phyloP scores from a whole-genome alignment of 2,329 filamentous ascomycete species.

The Hymenoscyphus occultus region DNA sequence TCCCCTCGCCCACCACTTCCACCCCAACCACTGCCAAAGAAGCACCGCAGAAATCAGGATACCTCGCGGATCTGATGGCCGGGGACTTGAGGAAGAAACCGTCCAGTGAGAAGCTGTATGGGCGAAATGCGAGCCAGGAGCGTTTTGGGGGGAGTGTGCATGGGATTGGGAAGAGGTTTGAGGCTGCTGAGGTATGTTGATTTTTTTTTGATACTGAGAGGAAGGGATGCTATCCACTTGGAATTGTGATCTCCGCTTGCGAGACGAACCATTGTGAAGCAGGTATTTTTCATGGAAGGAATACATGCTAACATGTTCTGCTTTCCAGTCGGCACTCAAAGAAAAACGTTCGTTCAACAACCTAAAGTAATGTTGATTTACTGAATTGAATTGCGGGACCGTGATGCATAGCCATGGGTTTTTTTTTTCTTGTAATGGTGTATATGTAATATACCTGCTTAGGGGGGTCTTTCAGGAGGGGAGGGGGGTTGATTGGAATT shows the following conservation, averaged over 20 bases:
- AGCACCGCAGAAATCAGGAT: background rate
- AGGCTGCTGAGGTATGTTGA: background rate
- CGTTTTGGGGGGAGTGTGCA: constrained; percentile 21
- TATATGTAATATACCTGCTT: too few relatives aligned
- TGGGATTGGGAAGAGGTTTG: constrained; percentile 18
- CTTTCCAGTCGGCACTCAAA: background rate
- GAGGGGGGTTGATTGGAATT: too few relatives aligned
- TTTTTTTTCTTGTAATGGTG: too few relatives aligned
- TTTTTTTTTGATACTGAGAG: background rate
- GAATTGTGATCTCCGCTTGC: background rate
- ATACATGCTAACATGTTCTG: background rate
- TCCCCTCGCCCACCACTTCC: background rate
- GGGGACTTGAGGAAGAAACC: constrained; percentile 21
- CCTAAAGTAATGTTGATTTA: background rate
- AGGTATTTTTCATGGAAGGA: background rate
- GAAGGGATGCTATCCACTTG: background rate
- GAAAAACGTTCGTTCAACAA: background rate
- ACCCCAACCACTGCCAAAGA: background rate
- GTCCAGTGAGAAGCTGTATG: constrained; percentile 29
- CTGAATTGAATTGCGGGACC: background rate
- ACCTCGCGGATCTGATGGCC: constrained; percentile 10
- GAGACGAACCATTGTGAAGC: background rate
- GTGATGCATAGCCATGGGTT: background rate
- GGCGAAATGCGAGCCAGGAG: constrained; percentile 20
- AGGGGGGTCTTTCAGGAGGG: too few relatives aligned